Conservation (phyloP, 2,329 filamentous ascomycete genomes). For the Sporothrix brasiliensis region DNA sequence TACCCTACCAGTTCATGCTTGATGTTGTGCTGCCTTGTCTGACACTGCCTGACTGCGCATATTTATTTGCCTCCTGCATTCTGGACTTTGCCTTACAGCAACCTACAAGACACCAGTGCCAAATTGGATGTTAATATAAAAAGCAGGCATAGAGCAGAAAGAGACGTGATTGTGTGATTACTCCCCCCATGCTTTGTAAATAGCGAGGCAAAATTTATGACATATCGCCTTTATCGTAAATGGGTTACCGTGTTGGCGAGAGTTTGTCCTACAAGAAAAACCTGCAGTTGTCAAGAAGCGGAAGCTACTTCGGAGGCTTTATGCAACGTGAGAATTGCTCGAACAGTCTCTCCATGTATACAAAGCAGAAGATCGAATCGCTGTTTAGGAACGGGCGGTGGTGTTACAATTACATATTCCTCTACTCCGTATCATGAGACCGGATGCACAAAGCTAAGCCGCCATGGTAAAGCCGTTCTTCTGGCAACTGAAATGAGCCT, state of each 20-base stretch:
- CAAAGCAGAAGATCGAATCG: neutral
- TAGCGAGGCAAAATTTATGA: neutral
- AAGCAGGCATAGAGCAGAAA: neutral
- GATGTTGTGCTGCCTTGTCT: neutral
- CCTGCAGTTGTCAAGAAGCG: neutral
- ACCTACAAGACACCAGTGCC: neutral
- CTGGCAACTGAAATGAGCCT: no score
- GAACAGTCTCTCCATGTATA: neutral
- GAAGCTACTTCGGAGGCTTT: neutral
- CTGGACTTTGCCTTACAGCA: neutral
- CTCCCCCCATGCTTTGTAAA: neutral
- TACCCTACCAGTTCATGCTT: neutral
- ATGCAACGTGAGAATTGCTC: neutral
- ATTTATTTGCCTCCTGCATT: neutral
- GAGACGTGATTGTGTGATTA: neutral
- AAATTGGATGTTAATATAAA: neutral
- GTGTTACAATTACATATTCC: no score
- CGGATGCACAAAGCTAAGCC: no score
- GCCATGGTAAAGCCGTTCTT: no score
- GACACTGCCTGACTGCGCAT: neutral
- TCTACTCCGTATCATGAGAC: no score
- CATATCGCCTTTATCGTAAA: neutral
- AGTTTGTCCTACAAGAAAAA: conserved; percentile 12
- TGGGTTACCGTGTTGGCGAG: no score
- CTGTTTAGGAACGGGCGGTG: neutral